Evolutionary conservation across 129 eudicot species (phyloP).

Genomic region (Sambucus nigra): DNA sequence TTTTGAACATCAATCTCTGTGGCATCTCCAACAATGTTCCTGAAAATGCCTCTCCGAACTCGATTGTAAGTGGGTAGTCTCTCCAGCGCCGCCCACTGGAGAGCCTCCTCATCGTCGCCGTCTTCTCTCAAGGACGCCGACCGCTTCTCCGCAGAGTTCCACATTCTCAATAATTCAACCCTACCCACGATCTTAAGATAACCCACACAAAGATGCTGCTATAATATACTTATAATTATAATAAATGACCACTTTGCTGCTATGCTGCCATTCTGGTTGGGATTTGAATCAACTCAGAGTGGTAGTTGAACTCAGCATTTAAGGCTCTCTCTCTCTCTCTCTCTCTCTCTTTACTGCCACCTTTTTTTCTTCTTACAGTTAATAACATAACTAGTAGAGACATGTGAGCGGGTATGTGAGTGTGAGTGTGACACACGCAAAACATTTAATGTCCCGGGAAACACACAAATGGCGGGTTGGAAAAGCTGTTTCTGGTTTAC

Average conservation of each 20-base stretch:
- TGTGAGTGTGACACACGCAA: too few relatives aligned
- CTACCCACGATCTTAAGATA: constrained; percentile 14
- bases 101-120: constrained; percentile 84
- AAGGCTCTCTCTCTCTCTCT: constrained; percentile 35
- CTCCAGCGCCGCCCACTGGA: constrained; percentile 96
- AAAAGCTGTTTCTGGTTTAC: too few relatives aligned
- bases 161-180: constrained; percentile 36
- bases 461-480: too few relatives aligned
- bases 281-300: neutral
- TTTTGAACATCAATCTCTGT: constrained; percentile 57
- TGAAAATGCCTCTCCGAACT: constrained; percentile 75
- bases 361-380: too few relatives aligned
- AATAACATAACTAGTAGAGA: too few relatives aligned
- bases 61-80: constrained; percentile 75
- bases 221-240: constrained; percentile 11
- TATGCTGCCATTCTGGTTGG: constrained; percentile 11
- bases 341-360: neutral
- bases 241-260: neutral
- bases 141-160: constrained; percentile 74
- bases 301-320: constrained; percentile 53
- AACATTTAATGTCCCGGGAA: too few relatives aligned
- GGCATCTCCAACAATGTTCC: constrained; percentile 55
- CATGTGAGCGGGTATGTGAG: too few relatives aligned
- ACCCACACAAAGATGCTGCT: constrained; percentile 6
- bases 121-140: constrained; percentile 76